Evolutionary conservation across 1,139 yeast species (phyloP).

Genomic region (Candida albicans): DNA sequence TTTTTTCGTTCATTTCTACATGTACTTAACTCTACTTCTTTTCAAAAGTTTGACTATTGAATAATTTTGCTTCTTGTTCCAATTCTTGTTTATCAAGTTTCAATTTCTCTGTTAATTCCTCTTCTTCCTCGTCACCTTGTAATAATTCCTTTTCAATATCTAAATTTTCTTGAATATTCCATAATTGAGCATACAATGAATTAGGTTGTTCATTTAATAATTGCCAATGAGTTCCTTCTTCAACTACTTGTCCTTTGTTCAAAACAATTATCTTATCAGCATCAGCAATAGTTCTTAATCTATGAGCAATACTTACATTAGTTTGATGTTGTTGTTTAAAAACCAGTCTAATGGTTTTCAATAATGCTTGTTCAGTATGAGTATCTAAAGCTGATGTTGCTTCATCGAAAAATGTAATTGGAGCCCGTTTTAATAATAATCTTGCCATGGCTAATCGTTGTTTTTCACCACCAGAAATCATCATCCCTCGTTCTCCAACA

Average conservation of each 20-base stretch:
- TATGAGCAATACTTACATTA: conserved; percentile 88
- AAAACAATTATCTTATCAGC: conserved; percentile 91
- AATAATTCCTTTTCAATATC: conserved; percentile 42
- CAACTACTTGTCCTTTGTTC: conserved; percentile 74
- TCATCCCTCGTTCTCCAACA: conserved; percentile 98
- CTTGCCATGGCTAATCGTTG: conserved; percentile 94
- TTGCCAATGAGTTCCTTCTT: conserved; percentile 78
- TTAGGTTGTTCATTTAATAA: conserved; percentile 48
- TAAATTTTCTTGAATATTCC: conserved; percentile 90
- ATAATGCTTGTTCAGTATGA: conserved; percentile 85
- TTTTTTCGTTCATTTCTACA: too few relatives aligned
- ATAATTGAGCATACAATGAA: conserved; percentile 73
- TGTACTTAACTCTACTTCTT: too few relatives aligned
- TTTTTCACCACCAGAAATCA: conserved; percentile 98
- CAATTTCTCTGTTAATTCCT: conserved; percentile 12
- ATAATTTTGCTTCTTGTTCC: background rate
- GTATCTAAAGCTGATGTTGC: conserved; percentile 97
- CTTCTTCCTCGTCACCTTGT: conserved; percentile 20
- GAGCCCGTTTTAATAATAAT: conserved; percentile 76
- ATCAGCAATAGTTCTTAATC: conserved; percentile 91
- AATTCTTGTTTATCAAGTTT: conserved; percentile 1
- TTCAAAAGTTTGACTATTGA: background rate
- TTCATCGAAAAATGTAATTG: conserved; percentile 93
- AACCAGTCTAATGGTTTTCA: conserved; percentile 67
- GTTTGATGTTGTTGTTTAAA: conserved; percentile 63